Percentiles rank a stretch among this genome's conserved stretches.
phyloP scores from a whole-genome alignment of 306 rosid species.

The Rosa multiflora region DNA sequence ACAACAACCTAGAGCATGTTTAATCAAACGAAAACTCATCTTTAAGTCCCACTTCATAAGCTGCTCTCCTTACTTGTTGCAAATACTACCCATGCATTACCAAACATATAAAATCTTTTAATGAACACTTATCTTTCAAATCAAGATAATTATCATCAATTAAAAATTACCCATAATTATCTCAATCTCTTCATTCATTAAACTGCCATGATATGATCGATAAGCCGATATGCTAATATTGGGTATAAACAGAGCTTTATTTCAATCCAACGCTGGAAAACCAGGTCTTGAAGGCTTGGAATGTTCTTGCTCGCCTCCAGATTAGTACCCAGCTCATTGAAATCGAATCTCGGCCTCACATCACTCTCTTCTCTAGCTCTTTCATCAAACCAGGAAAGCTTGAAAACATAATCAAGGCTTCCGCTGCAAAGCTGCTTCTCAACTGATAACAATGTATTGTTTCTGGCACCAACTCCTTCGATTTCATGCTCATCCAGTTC shows the following conservation, averaged over 20 bases:
- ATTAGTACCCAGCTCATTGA: slow-evolving; percentile 84
- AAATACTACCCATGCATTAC: too few relatives aligned
- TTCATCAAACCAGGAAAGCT: slow-evolving; percentile 58
- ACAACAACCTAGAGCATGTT: too few relatives aligned
- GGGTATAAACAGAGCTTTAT: slow-evolving; percentile 37
- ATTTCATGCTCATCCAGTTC: slow-evolving; percentile 20
- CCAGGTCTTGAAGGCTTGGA: slow-evolving; percentile 94
- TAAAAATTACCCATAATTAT: too few relatives aligned
- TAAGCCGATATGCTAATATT: too few relatives aligned
- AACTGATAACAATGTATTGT: slow-evolving; percentile 58
- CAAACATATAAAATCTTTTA: too few relatives aligned
- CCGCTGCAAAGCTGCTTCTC: slow-evolving; percentile 63
- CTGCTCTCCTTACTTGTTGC: too few relatives aligned
- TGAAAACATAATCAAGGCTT: slow-evolving; percentile 44
- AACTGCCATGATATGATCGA: too few relatives aligned
- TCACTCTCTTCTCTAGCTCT: slow-evolving; percentile 72
- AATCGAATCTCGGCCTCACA: slow-evolving; percentile 93
- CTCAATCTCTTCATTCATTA: too few relatives aligned
- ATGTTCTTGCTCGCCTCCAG: slow-evolving; percentile 82
- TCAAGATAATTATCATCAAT: too few relatives aligned
- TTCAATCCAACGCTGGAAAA: slow-evolving; percentile 87
- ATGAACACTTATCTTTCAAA: too few relatives aligned
- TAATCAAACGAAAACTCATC: too few relatives aligned
- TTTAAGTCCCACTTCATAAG: too few relatives aligned
- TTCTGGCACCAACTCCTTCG: slow-evolving; percentile 79